A percentile compares a stretch with the other conserved stretches of the same genome.
phyloP scores from a whole-genome alignment of 768 basidiomycete genomes.

The Dendrothele bispora region DNA sequence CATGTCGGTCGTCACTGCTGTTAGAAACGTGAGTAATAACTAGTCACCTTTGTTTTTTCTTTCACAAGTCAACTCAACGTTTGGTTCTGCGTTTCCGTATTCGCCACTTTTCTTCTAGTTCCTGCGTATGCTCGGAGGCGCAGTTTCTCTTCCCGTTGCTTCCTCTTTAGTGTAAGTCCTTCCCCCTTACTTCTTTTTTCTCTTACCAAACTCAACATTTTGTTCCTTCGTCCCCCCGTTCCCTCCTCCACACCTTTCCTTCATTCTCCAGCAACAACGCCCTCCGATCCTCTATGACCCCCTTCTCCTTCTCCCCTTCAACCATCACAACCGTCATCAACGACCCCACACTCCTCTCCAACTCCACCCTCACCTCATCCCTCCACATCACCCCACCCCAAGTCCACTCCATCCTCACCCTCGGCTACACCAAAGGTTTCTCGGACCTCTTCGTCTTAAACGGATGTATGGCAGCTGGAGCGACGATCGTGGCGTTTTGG shows the following conservation, averaged over 20 bases:
- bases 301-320: constrained; percentile 33
- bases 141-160: constrained; percentile 62
- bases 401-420: constrained; percentile 32
- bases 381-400: constrained; percentile 9
- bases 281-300: constrained; percentile 39
- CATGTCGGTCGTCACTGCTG: constrained; percentile 69
- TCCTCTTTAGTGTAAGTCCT: constrained; percentile 52
- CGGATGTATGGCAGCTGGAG: constrained; percentile 50
- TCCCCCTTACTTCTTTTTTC: not conserved
- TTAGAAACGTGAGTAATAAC: constrained; percentile 2
- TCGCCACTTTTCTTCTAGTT: constrained; percentile 40
- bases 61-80: too few species aligned
- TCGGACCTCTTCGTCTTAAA: constrained; percentile 60
- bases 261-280: constrained; percentile 42
- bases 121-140: constrained; percentile 67
- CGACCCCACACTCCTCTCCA: constrained; percentile 39
- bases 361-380: constrained; percentile 34
- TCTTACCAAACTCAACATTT: not conserved
- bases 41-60: too few species aligned
- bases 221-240: too few species aligned
- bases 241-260: not conserved
- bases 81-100: not conserved
- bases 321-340: constrained; percentile 46
- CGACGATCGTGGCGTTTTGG: constrained; percentile 50
- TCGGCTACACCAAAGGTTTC: constrained; percentile 62